Evolutionary conservation across 495 filamentous ascomycete species (phyloP), one percentile per base, ranked within the genome.

Genomic region (Podospora pseudoanserina): DNA sequence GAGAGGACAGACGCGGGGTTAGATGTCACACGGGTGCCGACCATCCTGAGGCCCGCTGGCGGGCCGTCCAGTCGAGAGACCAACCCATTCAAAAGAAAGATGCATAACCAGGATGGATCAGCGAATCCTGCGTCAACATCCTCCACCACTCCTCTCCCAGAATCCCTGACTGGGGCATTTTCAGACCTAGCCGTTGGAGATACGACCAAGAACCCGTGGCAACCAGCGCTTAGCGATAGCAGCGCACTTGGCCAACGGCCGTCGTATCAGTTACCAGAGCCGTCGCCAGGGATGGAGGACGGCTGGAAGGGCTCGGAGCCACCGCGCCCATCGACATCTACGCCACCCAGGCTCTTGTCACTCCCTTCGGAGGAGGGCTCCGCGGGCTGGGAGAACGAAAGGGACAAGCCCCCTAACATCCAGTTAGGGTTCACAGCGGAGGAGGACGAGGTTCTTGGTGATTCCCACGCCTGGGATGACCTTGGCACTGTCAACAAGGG

Each of bases 71-170:
- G 76, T 27, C 66, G 72, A 49, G 81, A 83, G 66, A 86, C 84
- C n/a, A 86, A 86, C 63, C 85, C 85, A 3, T 86, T 84, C 74
- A 83, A 82, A 68, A 79, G 80, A 39, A 82, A 84, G 61, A 76
- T 75, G 23, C 54, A 71, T 69, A 32, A 63, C 28, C 59, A 60
- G 30, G 55, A 54, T 34, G 5, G 30, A 57, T 64, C 54, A 13
- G 60, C 32, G 23, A 57, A 13, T n/a, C 3, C 32, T 62, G 55
- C 19, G 19, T 23, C 65, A 26, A 1, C 59, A 60, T 60, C 72
- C 61, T 20, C 66, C 54, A 56, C 44, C 5, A 30, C 70, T 6
- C 78, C 74, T 30, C 66, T 63, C 6, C 68, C 71, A 54, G 63
- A 74, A 19, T 55, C 74, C 30, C 60, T 74, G 6, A 64, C 71